A percentile compares a stretch with the other conserved stretches of the same genome.
Evolutionary conservation across 306 rosid species (phyloP).

Genomic region (Abrus precatorius): DNA sequence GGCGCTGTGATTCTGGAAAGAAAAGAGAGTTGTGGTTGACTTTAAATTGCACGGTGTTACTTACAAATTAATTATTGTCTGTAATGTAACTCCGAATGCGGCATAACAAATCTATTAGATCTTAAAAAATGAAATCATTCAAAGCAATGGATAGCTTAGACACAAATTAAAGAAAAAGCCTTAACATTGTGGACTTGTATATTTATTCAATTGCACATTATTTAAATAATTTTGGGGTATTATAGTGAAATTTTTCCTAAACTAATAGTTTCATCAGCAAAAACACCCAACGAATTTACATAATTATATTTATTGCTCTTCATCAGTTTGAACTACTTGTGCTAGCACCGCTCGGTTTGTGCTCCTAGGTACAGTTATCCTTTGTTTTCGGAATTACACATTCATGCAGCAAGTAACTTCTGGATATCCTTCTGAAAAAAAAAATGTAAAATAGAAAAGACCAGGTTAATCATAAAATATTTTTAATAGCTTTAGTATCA

Average conservation of each 20-base stretch:
- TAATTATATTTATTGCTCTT: slow-evolving; percentile 30
- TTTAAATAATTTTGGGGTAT: neutral
- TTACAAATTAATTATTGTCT: no score
- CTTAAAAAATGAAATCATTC: no score
- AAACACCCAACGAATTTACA: slow-evolving; percentile 40
- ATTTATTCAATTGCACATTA: no score
- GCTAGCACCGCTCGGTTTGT: neutral
- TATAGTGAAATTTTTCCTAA: neutral
- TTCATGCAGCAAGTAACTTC: slow-evolving; percentile 80
- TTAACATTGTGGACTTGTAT: no score
- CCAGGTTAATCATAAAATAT: slow-evolving; percentile 28
- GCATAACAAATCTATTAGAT: no score
- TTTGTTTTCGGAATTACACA: slow-evolving; percentile 24
- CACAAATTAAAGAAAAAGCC: no score
- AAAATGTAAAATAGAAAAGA: slow-evolving; percentile 11
- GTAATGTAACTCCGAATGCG: no score
- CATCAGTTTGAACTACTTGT: neutral
- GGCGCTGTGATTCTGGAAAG: no score
- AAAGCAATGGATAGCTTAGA: no score
- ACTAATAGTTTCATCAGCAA: neutral
- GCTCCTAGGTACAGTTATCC: slow-evolving; percentile 29
- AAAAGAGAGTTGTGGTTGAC: no score
- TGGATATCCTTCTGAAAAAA: slow-evolving; percentile 87
- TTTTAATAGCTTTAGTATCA: slow-evolving; percentile 17
- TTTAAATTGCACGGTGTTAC: no score